These are phyloP conservation scores for Schizothecium vesticola DNA, from an alignment of 495 filamentous ascomycete genomes.

Conservation along the genomic window DNA sequence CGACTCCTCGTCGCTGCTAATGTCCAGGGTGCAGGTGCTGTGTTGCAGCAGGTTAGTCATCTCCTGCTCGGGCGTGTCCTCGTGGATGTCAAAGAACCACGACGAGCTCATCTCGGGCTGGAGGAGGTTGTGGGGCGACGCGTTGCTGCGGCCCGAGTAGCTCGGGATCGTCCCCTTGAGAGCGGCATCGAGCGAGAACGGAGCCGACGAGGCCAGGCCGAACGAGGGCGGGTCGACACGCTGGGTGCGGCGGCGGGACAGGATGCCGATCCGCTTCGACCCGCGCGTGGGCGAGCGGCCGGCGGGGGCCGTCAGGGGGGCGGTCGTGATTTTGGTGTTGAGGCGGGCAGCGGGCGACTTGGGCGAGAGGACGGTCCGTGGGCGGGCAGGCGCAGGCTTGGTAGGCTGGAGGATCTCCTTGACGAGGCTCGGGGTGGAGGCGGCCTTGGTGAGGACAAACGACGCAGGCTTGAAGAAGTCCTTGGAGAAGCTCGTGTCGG, in stretches of 20 bases:
- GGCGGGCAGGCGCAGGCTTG: slow-evolving; percentile 36
- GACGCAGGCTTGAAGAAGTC: slow-evolving; percentile 45
- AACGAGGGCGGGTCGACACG: slow-evolving; percentile 57
- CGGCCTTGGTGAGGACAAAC: slow-evolving; percentile 41
- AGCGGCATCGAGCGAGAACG: slow-evolving; percentile 76
- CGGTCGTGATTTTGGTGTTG: slow-evolving; percentile 34
- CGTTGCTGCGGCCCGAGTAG: slow-evolving; percentile 38
- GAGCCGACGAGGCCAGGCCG: slow-evolving; percentile 33
- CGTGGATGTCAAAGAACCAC: slow-evolving; percentile 94
- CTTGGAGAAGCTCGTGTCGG: slow-evolving; percentile 36
- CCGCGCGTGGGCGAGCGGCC: slow-evolving; percentile 58
- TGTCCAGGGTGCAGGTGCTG: slow-evolving; percentile 77
- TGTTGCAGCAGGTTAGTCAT: slow-evolving; percentile 89
- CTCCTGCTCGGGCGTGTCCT: slow-evolving; percentile 83
- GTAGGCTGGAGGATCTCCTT: slow-evolving; percentile 25
- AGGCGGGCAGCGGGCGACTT: slow-evolving; percentile 41
- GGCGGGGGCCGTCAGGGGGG: slow-evolving; percentile 50
- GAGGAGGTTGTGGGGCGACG: slow-evolving; percentile 15
- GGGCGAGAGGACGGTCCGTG: slow-evolving; percentile 40
- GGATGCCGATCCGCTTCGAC: slow-evolving; percentile 55
- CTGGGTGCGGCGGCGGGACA: slow-evolving; percentile 56
- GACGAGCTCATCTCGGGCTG: slow-evolving; percentile 48
- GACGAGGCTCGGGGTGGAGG: slow-evolving; percentile 21
- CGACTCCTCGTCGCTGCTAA: slow-evolving; percentile 63
- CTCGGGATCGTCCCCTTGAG: slow-evolving; percentile 61